Evolutionary conservation across 192 early-diverging fungal genomes (phyloP).

Genomic region (Backusella tarrabulga): DNA sequence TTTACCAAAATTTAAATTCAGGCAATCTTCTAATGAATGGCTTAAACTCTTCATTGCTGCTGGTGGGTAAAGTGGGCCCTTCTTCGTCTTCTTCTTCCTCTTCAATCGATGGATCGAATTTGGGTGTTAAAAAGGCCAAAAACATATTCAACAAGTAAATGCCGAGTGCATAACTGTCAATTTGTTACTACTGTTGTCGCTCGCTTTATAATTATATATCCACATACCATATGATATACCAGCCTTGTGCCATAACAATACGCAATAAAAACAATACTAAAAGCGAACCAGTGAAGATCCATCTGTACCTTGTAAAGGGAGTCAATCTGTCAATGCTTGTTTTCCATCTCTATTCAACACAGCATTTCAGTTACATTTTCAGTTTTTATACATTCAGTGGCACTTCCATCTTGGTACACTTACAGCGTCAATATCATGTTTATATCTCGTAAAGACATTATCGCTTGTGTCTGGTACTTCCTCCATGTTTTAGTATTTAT

Average conservation of each 20-base stretch:
- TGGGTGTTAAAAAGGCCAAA: conserved; percentile 94
- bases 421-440: neutral
- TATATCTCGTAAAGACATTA: neutral
- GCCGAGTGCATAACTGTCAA: conserved; percentile 40
- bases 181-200: neutral
- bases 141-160: conserved; percentile 97
- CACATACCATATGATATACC: conserved; percentile 94
- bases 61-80: conserved; percentile 73
- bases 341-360: conserved; percentile 61
- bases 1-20: conserved; percentile 98
- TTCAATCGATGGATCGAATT: conserved; percentile 89
- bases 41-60: conserved; percentile 92
- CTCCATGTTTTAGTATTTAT: neutral
- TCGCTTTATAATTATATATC: neutral
- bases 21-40: conserved; percentile 96
- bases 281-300: conserved; percentile 63
- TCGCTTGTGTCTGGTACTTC: neutral
- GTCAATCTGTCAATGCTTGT: conserved; percentile 79
- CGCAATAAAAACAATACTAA: conserved; percentile 71
- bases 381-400: neutral
- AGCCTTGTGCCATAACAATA: conserved; percentile 79
- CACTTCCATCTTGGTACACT: neutral
- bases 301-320: conserved; percentile 73
- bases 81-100: conserved; percentile 63
- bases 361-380: neutral